phyloP scores from a whole-genome alignment of 257 asterid species.

The Salvia miltiorrhiza region DNA sequence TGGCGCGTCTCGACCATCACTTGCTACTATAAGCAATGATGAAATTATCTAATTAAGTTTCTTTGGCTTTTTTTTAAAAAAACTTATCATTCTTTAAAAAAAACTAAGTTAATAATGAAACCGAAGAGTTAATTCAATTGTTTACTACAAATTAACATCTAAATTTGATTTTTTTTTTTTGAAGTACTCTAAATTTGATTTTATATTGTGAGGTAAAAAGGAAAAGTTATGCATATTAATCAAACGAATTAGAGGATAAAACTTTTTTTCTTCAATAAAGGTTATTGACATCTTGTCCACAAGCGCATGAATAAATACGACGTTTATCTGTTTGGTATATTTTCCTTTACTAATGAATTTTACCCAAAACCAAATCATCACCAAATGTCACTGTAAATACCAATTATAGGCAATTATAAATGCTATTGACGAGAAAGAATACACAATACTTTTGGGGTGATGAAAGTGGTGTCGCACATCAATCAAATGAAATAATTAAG shows the following conservation, averaged over 20 bases:
- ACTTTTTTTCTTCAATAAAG: not conserved
- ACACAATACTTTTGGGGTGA: not conserved
- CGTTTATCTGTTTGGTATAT: not conserved
- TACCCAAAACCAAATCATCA: not conserved
- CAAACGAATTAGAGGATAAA: not conserved
- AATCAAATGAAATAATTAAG: not conserved
- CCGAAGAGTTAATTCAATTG: too few relatives aligned
- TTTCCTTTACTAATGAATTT: conserved; percentile 1
- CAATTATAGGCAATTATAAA: not conserved
- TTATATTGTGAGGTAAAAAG: too few relatives aligned
- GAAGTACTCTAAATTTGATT: too few relatives aligned
- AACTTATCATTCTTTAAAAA: too few relatives aligned
- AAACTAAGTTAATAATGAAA: too few relatives aligned
- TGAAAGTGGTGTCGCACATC: conserved; percentile 2
- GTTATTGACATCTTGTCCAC: not conserved
- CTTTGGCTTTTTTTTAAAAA: too few relatives aligned
- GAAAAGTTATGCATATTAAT: too few relatives aligned
- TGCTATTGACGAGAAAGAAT: not conserved
- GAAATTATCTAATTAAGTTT: too few relatives aligned
- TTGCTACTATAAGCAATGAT: too few relatives aligned
- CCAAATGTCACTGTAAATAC: not conserved
- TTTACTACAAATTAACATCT: too few relatives aligned
- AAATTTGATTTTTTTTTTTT: too few relatives aligned
- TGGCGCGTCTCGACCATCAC: too few relatives aligned
- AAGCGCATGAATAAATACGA: not conserved